These are phyloP conservation scores for Stereocaulon alpinum DNA, from an alignment of 495 filamentous ascomycete species.

Conservation along the genomic window DNA sequence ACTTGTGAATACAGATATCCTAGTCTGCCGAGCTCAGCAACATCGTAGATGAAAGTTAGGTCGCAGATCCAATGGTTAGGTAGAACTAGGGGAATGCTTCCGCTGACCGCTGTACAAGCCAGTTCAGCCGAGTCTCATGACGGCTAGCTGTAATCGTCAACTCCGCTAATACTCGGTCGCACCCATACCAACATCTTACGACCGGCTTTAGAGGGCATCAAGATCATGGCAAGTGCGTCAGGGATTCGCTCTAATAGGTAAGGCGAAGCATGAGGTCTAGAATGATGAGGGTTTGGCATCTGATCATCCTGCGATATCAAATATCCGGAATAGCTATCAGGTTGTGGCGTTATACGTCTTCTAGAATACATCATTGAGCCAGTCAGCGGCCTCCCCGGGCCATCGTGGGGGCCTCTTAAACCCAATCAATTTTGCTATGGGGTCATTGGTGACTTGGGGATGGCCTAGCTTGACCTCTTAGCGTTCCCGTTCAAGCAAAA, in stretches of 20 bases:
- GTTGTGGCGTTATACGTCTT: not conserved
- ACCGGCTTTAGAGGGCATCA: too few relatives aligned
- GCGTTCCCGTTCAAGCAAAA: too few relatives aligned
- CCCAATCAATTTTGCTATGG: not conserved
- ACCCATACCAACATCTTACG: not conserved
- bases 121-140: too few relatives aligned
- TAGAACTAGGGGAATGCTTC: too few relatives aligned
- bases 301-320: not conserved
- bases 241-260: not conserved
- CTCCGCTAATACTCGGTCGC: not conserved
- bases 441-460: not conserved
- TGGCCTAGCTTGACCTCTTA: not conserved
- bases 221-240: not conserved
- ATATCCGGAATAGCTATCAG: not conserved
- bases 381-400: not conserved
- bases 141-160: not conserved
- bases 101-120: too few relatives aligned
- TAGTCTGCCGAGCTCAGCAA: too few relatives aligned
- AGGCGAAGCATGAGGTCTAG: not conserved
- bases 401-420: not conserved
- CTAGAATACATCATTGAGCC: not conserved
- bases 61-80: too few relatives aligned
- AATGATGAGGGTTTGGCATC: slow-evolving; percentile 1
- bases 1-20: too few relatives aligned
- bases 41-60: too few relatives aligned